Evolutionary conservation across 2,329 filamentous ascomycete species (phyloP), one percentile per base, ranked within the genome.

Genomic region (Alternaria tenuissima): DNA sequence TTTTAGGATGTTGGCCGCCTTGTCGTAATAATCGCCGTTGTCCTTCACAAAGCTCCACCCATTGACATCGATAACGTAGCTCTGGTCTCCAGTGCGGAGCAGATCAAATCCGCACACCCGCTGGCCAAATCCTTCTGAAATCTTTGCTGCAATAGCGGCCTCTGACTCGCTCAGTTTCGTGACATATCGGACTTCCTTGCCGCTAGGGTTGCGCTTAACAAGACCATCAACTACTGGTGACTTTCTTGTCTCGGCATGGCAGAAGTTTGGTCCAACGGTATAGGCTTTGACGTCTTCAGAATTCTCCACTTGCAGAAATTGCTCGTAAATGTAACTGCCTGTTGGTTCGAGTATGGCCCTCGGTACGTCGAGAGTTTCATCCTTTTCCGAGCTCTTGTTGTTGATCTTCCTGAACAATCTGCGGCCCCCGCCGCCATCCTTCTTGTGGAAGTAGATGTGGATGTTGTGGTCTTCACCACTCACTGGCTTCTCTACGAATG

Each of bases 31-130:
- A 62, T 96, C 94, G 64, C 97, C 94, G 72, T 99, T 99, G 78
- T 99, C 96, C 78, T 99, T 99, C 78, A 99, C 95, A 73, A 99
- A 99, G 75, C 94, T 98, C 96, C 96, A 99, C 12, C 95, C 95
- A 77, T 99, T 99, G 70, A 99, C 95, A 72, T 99, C 95, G 68
- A 99, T 99, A 49, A 99, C 95, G 79, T 93, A 99, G 76, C 94
- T 98, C 77, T 92, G 92, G 16, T 93, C 92, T 51, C 88, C 89
- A 12, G 94, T 93, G 28, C 96, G 89, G 57, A 99, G 84, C 61
- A 99, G 85, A 76, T 99, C 95, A 72, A 99, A 99, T 0, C 95
- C 95, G 75, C 95, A 99, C 3, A 99, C 94, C 55, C 93, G 86
- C 78, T 99, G 95, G 0, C 94, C 95, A 78, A 99, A 99, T 0